These are phyloP conservation scores for Eucalyptus guilfoylei DNA, from an alignment of 345 rosid genomes.

Conservation along the genomic window DNA sequence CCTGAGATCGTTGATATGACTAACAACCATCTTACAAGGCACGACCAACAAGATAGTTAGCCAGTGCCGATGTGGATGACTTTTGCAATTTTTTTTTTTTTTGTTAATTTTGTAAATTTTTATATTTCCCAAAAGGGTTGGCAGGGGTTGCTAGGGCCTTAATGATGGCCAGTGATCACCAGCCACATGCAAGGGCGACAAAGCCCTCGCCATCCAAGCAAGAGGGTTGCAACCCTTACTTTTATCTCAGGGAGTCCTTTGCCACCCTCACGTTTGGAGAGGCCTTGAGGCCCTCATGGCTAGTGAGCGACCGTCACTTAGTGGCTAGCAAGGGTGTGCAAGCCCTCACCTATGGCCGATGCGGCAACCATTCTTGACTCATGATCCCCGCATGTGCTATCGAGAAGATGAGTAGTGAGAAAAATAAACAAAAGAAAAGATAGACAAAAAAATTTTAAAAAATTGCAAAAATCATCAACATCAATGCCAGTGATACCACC, in stretches of 20 bases:
- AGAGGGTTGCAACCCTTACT: neutral
- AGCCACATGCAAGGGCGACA: neutral
- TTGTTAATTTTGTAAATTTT: neutral
- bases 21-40: accelerated
- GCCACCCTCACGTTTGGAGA: neutral
- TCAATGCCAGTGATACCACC: accelerated
- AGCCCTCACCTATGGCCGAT: neutral
- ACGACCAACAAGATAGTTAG: accelerated
- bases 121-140: neutral
- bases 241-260: neutral
- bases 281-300: neutral
- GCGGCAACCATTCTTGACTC: neutral
- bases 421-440: neutral
- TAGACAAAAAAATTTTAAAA: neutral
- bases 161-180: neutral
- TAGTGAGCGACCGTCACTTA: neutral
- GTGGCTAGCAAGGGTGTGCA: neutral
- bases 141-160: neutral
- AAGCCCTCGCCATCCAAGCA: accelerated
- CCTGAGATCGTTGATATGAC: neutral
- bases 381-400: neutral
- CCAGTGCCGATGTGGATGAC: accelerated
- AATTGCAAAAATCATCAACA: neutral
- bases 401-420: neutral
- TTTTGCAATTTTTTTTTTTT: neutral